Percentiles rank a stretch among this genome's conserved stretches.
Conservation (phyloP, 139 green algal genomes). For the Eudorina sp. region DNA sequence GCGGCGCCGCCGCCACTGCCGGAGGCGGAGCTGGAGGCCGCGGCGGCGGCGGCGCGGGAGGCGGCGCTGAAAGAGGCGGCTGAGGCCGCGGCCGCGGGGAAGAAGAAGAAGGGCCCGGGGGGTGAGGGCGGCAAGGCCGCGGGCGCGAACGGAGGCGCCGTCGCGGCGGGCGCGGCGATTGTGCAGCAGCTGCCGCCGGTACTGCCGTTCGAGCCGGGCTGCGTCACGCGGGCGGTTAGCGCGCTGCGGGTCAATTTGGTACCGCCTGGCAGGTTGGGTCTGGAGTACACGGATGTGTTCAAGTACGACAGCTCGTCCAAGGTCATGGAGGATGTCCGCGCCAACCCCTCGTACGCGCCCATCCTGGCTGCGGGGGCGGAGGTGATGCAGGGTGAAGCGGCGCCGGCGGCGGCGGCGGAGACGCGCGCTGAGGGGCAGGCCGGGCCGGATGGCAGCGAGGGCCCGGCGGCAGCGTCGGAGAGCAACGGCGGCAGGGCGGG, state of each 20-base stretch:
- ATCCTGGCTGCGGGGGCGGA: conserved; percentile 38
- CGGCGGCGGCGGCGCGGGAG: neutral
- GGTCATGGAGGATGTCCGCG: neutral
- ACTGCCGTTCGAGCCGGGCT: neutral
- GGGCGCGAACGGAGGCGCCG: neutral
- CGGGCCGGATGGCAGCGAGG: too few species aligned
- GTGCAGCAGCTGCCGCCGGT: conserved; percentile 15
- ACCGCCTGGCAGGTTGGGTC: conserved; percentile 29
- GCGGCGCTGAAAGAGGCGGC: neutral
- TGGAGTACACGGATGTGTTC: conserved; percentile 46
- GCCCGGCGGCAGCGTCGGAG: too few species aligned
- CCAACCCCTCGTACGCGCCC: neutral
- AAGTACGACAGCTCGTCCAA: conserved; percentile 44
- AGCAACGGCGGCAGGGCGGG: too few species aligned
- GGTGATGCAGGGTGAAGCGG: neutral
- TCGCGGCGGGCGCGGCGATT: neutral
- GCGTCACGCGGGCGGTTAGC: neutral
- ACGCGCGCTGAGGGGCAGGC: neutral
- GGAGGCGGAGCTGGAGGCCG: neutral
- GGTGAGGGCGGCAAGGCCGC: neutral
- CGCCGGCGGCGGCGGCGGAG: neutral
- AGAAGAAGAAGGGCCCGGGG: neutral
- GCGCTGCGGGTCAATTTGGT: conserved; percentile 33
- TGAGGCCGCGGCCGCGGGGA: neutral
- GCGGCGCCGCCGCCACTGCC: neutral